Percentiles rank a stretch among this genome's conserved stretches.
phyloP scores from a whole-genome alignment of 2,329 filamentous ascomycete species.

The Hymenotorrendiella dingleyae region DNA sequence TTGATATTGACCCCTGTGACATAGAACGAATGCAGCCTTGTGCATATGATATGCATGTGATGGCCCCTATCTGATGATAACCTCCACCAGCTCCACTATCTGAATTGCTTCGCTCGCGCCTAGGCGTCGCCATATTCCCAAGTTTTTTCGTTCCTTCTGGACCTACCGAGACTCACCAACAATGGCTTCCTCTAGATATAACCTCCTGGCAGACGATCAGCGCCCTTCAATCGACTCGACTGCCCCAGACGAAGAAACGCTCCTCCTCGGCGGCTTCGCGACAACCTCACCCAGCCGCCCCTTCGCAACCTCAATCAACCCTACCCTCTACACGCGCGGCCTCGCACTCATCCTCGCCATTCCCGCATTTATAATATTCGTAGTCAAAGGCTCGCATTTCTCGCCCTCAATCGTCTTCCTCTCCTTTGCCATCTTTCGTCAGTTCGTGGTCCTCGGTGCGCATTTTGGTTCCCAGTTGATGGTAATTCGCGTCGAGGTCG shows the following conservation, averaged over 20 bases:
- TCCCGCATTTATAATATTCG: slow-evolving; percentile 19
- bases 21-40: too few relatives aligned
- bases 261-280: slow-evolving; percentile 8
- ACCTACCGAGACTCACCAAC: too few relatives aligned
- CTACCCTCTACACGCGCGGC: slow-evolving; percentile 10
- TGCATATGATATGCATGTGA: too few relatives aligned
- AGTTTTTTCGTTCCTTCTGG: too few relatives aligned
- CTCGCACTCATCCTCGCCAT: slow-evolving; percentile 13
- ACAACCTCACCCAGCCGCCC: slow-evolving; percentile 15
- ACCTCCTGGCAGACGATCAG: slow-evolving; percentile 12
- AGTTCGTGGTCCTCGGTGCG: slow-evolving; percentile 12
- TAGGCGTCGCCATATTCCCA: too few relatives aligned
- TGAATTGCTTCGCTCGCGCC: too few relatives aligned
- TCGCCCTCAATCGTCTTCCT: slow-evolving; percentile 14
- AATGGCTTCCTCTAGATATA: slow-evolving; percentile 16
- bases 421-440: slow-evolving; percentile 17
- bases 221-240: slow-evolving; percentile 8
- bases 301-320: slow-evolving; percentile 15
- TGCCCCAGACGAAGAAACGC: slow-evolving; percentile 7
- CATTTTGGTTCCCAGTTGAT: slow-evolving; percentile 16
- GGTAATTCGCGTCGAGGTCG: slow-evolving; percentile 16
- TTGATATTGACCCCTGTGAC: too few relatives aligned
- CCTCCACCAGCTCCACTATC: too few relatives aligned
- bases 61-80: too few relatives aligned
- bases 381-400: slow-evolving; percentile 8